A percentile compares a stretch with the other conserved stretches of the same genome.
phyloP scores from a whole-genome alignment of 2,329 filamentous ascomycete genomes.

The Fusarium incarnatum region DNA sequence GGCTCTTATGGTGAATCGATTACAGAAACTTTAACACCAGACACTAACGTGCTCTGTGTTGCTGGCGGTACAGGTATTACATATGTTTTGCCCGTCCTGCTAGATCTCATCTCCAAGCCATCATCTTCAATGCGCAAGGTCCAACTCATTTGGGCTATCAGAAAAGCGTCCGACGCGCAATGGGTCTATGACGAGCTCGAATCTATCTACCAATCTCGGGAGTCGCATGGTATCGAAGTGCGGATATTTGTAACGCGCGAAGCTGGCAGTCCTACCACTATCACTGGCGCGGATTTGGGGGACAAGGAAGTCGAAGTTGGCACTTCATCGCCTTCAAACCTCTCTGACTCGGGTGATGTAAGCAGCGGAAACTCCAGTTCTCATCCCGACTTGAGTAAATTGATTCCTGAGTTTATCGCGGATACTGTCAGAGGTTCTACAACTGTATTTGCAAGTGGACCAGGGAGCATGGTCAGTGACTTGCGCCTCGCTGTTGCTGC shows the following conservation, averaged over 20 bases:
- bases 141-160: neutral
- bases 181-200: neutral
- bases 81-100: neutral
- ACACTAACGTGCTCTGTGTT: neutral
- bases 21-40: neutral
- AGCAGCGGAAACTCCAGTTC: too few relatives aligned
- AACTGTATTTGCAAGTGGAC: neutral
- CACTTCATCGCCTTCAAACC: fast-evolving
- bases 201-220: neutral
- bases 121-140: neutral
- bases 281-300: fast-evolving
- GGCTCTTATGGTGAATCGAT: neutral
- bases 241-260: neutral
- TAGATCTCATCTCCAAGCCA: neutral
- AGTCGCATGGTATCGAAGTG: neutral
- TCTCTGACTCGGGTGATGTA: neutral
- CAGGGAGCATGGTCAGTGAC: neutral
- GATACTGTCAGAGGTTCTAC: neutral
- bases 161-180: neutral
- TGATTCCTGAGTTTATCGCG: neutral
- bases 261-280: fast-evolving
- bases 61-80: neutral
- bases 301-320: neutral
- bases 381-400: neutral
- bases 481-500: neutral